Conservation (phyloP, 2,329 filamentous ascomycete genomes). For the Aureobasidium sp. region DNA sequence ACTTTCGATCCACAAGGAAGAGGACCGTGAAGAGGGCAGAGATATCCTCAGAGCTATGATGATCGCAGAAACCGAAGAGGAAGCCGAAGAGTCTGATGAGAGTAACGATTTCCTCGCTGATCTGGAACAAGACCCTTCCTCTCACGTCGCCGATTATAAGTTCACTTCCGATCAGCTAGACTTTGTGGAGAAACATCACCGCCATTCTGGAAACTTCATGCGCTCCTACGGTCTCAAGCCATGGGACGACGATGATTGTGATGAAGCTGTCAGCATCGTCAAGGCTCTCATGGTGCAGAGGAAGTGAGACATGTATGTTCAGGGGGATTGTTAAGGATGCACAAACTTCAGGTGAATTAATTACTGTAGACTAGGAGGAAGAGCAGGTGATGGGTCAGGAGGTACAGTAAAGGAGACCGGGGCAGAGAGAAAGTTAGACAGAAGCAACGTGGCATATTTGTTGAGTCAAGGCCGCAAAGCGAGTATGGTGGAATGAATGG, state of each 20-base stretch:
- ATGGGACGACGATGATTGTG: conserved; percentile 24
- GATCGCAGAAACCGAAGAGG: conserved; percentile 62
- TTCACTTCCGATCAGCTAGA: conserved; percentile 25
- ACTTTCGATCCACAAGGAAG: conserved; percentile 39
- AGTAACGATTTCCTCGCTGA: conserved; percentile 21
- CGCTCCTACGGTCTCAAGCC: conserved; percentile 23
- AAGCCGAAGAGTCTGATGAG: conserved; percentile 43
- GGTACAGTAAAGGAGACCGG: too few relatives aligned
- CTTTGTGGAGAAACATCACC: conserved; percentile 26
- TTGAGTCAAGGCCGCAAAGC: too few relatives aligned
- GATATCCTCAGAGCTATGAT: conserved; percentile 32
- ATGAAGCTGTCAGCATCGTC: conserved; percentile 18
- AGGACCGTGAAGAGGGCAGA: conserved; percentile 40
- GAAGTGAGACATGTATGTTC: too few relatives aligned
- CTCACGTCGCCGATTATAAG: conserved; percentile 27
- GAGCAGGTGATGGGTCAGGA: too few relatives aligned
- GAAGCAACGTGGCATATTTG: too few relatives aligned
- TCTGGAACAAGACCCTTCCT: conserved; percentile 23
- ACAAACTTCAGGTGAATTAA: too few relatives aligned
- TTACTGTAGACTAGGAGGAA: too few relatives aligned
- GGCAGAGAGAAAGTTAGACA: too few relatives aligned
- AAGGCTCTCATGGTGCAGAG: neutral
- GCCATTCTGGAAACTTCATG: conserved; percentile 23
- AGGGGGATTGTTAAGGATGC: too few relatives aligned
- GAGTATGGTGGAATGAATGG: too few relatives aligned